These are phyloP conservation scores for Closterium sp. DNA, from an alignment of 139 green algal species.

Conservation along the genomic window DNA sequence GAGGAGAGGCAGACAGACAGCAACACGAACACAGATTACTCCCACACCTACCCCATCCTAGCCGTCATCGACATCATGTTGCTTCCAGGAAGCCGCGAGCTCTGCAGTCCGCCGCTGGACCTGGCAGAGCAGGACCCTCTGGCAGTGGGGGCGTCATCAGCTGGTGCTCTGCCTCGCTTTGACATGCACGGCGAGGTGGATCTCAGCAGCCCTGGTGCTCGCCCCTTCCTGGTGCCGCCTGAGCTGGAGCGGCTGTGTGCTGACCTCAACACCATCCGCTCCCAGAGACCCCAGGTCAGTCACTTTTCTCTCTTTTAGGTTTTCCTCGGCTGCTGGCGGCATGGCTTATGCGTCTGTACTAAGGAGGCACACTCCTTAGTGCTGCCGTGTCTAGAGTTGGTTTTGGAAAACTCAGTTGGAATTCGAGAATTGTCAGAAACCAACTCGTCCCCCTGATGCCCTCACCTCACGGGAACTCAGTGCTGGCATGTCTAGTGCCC, in stretches of 20 bases:
- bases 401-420: too few species aligned
- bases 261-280: background rate
- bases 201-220: background rate
- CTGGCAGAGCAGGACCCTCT: background rate
- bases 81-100: slow-evolving; percentile 12
- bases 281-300: background rate
- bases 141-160: slow-evolving; percentile 5
- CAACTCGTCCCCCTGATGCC: too few species aligned
- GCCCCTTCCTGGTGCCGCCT: background rate
- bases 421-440: too few species aligned
- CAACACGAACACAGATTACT: background rate
- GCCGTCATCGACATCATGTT: slow-evolving; percentile 42
- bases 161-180: background rate
- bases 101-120: background rate
- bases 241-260: background rate
- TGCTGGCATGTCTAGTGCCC: slow-evolving; percentile 11
- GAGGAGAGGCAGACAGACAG: background rate
- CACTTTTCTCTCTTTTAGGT: too few species aligned
- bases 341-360: too few species aligned
- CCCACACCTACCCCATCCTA: background rate
- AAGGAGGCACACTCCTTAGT: too few species aligned
- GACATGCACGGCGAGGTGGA: too few species aligned
- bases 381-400: too few species aligned
- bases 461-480: too few species aligned
- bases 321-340: too few species aligned